A percentile compares a stretch with the other conserved stretches of the same genome.
These are phyloP conservation scores for Fomitopsis schrenkii DNA, from an alignment of 1,284 basidiomycete genomes.

Conservation along the genomic window DNA sequence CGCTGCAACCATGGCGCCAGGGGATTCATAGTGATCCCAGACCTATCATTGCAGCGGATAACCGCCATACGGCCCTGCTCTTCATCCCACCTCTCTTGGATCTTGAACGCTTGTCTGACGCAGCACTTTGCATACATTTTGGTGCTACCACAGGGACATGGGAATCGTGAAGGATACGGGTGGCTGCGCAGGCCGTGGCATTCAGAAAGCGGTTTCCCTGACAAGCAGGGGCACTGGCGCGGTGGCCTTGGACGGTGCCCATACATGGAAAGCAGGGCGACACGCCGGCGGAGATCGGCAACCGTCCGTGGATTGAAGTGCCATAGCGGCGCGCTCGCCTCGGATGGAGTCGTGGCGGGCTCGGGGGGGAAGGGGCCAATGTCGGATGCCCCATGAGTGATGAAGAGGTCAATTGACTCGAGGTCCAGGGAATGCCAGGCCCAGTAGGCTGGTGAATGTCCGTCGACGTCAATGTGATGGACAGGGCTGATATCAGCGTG, in stretches of 20 bases:
- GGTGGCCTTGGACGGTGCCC: conserved; percentile 2
- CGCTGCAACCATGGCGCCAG: too few relatives aligned
- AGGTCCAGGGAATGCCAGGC: neutral
- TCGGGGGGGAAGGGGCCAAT: too few relatives aligned
- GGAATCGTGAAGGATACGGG: conserved; percentile 11
- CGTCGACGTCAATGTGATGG: too few relatives aligned
- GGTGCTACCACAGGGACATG: conserved; percentile 10
- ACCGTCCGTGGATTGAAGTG: neutral
- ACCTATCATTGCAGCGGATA: neutral
- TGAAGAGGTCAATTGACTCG: neutral
- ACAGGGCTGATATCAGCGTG: too few relatives aligned
- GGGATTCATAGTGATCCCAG: too few relatives aligned
- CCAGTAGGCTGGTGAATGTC: too few relatives aligned
- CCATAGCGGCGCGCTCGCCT: too few relatives aligned
- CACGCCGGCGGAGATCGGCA: too few relatives aligned
- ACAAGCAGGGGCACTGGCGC: conserved; percentile 17
- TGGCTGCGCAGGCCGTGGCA: conserved; percentile 9
- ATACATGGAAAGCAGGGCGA: neutral
- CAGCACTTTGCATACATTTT: conserved; percentile 13
- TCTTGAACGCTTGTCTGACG: neutral
- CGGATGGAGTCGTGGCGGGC: too few relatives aligned
- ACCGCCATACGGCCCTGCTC: neutral
- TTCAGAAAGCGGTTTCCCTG: conserved; percentile 11
- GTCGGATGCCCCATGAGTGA: neutral
- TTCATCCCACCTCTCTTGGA: conserved; percentile 9